Evolutionary conservation across 2,329 filamentous ascomycete species (phyloP).

Genomic region (Pseudomassariella vexata): DNA sequence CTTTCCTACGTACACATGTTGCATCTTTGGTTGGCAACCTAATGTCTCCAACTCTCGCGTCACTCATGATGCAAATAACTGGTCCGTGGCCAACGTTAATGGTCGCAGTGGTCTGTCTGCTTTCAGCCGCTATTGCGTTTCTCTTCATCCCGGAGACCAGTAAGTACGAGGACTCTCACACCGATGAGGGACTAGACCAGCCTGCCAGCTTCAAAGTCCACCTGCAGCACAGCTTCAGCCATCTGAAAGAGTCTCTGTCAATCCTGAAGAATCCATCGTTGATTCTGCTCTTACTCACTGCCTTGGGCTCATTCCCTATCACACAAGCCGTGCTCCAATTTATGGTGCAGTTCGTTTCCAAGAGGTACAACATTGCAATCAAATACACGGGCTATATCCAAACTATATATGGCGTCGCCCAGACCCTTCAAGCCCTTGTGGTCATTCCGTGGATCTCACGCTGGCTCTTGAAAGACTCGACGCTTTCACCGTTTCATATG

Average conservation of each 20-base stretch:
- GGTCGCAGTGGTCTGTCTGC: slow-evolving; percentile 1
- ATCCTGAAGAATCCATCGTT: slow-evolving; percentile 10
- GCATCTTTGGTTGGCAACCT: slow-evolving; percentile 26
- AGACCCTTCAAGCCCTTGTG: slow-evolving; percentile 19
- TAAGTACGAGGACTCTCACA: slow-evolving; percentile 2
- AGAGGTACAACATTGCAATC: slow-evolving; percentile 21
- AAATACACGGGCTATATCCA: slow-evolving; percentile 25
- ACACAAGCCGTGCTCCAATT: slow-evolving; percentile 7
- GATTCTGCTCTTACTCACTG: slow-evolving; percentile 11
- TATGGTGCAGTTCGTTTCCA: slow-evolving; percentile 25
- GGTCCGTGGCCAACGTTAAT: slow-evolving; percentile 21
- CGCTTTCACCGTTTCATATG: slow-evolving; percentile 12
- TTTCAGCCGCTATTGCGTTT: slow-evolving; percentile 1
- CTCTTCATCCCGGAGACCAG: slow-evolving; percentile 11
- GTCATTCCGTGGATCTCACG: slow-evolving; percentile 20
- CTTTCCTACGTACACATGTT: slow-evolving; percentile 26
- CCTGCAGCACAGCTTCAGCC: slow-evolving; percentile 1
- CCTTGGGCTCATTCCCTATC: slow-evolving; percentile 7
- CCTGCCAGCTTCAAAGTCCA: slow-evolving; percentile 1
- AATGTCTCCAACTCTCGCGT: slow-evolving; percentile 29
- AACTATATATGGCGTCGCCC: slow-evolving; percentile 18
- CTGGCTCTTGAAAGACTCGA: slow-evolving; percentile 13
- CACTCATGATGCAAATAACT: slow-evolving; percentile 25
- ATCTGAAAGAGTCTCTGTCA: slow-evolving; percentile 6
- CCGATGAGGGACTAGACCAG: background rate